Base-by-base conservation (phyloP, 2,329 filamentous ascomycete species). In the Anthostomella pinea region DNA sequence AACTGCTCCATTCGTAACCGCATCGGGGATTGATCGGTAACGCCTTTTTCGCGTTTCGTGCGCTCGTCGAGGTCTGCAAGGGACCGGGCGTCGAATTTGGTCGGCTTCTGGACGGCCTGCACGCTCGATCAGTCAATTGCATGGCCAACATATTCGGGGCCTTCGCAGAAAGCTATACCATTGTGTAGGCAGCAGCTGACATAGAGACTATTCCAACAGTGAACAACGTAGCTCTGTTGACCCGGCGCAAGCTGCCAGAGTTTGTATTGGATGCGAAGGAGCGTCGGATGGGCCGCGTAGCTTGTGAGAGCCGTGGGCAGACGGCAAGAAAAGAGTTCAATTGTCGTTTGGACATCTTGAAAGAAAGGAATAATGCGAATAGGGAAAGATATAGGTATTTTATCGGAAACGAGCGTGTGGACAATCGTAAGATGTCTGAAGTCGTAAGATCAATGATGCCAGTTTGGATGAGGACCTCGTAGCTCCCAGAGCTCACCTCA, bases 1-100 rank as follows among this genome's bases (percentile, higher is more conserved):
- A 97, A 86, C 55, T 87, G 81, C 67, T 98, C 93, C 93, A 98
- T 97, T 46, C 91, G 87, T 39, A 98, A 75, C 37, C 93, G 89
- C 91, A 98, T 97, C 2, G 93, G 90, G 10, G 91, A 96, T 53
- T 81, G 72, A 39, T 82, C 75, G 30, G 74, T 83, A 32, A 97
- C 75, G 46, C 81, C 79, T 38, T 79, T 76, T 62, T 93, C 85
- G 45, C 85, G 82, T 66, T 93, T 95, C 51, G 79, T 76, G 45
- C 88, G 74, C 47, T 79, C 81, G 63, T 97, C 93, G 54, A 87
- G 81, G 59, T 95, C 87, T 53, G 88, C 89, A 50, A 96, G 86
- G 25, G 84, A 77, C 19, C 85, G 74, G 30, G 68, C 57, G 52
- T 90, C 85, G 55, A 79, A 67, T 36, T 67, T 62, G 38, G 65